These are phyloP conservation scores for Fusarium aywerte DNA, from an alignment of 2,329 filamentous ascomycete species.

Conservation along the genomic window DNA sequence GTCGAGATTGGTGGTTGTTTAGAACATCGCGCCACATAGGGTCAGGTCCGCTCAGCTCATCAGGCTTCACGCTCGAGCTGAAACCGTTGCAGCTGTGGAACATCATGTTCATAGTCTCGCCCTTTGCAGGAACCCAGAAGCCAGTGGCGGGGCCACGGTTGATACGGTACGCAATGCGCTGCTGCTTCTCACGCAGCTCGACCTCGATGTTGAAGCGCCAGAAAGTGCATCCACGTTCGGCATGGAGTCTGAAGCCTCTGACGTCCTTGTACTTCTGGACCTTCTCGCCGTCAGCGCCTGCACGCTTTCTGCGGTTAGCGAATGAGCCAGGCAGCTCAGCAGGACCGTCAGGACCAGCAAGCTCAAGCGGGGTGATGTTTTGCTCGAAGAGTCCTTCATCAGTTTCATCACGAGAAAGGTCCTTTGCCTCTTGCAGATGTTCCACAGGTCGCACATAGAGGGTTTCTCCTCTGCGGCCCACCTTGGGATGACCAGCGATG, in stretches of 20 bases:
- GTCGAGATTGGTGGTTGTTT: constrained; percentile 88
- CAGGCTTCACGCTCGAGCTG: constrained; percentile 78
- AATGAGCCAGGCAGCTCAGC: constrained; percentile 65
- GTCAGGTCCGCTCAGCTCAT: constrained; percentile 89
- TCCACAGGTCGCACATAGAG: constrained; percentile 92
- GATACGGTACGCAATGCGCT: constrained; percentile 93
- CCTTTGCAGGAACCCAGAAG: constrained; percentile 92
- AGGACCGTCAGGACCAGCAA: constrained; percentile 54
- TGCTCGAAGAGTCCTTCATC: constrained; percentile 86
- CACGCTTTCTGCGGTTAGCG: constrained; percentile 63
- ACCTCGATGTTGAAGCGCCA: constrained; percentile 98
- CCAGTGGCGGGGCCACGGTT: constrained; percentile 88
- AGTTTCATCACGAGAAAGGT: constrained; percentile 82
- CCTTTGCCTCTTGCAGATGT: constrained; percentile 79
- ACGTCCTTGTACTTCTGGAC: constrained; percentile 85
- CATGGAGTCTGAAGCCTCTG: constrained; percentile 81
- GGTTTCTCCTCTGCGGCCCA: constrained; percentile 85
- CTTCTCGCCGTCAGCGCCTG: constrained; percentile 79
- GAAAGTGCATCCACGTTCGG: constrained; percentile 89
- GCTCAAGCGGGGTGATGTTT: constrained; percentile 64
- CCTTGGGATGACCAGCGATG: constrained; percentile 85
- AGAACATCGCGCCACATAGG: constrained; percentile 97
- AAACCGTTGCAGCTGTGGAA: constrained; percentile 99
- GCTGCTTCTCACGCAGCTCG: constrained; percentile 80
- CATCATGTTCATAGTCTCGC: constrained; percentile 97